phyloP scores from a whole-genome alignment of 352 stramenopile genomes.

The Globisporangium paddicum region DNA sequence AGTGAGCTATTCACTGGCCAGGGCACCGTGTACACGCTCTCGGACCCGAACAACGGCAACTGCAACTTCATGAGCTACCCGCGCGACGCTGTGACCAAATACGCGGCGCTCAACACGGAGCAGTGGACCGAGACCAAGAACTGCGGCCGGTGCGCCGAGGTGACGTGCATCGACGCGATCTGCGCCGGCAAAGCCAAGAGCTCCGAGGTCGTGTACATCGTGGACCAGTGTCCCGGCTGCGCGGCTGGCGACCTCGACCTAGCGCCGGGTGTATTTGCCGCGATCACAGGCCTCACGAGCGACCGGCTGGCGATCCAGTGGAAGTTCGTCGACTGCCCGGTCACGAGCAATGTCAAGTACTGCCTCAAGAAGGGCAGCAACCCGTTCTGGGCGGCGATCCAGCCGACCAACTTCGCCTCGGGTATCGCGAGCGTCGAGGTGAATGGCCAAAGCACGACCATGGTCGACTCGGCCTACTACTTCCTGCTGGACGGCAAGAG shows the following conservation, averaged over 20 bases:
- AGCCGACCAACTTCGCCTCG: conserved; percentile 50
- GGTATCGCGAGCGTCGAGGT: conserved; percentile 51
- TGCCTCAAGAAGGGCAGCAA: conserved; percentile 61
- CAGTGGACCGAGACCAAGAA: conserved; percentile 50
- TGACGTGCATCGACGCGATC: conserved; percentile 42
- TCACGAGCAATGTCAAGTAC: conserved; percentile 29
- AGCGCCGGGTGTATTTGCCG: conserved; percentile 34
- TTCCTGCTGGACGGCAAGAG: conserved; percentile 51
- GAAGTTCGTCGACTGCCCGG: conserved; percentile 40
- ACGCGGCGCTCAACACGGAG: conserved; percentile 57
- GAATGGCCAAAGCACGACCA: conserved; percentile 42
- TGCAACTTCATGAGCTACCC: conserved; percentile 71
- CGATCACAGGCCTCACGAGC: conserved; percentile 32
- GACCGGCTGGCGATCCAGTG: conserved; percentile 37
- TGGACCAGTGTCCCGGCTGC: conserved; percentile 63
- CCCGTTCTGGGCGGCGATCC: conserved; percentile 53
- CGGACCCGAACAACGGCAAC: conserved; percentile 32
- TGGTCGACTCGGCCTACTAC: conserved; percentile 68
- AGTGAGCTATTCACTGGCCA: conserved; percentile 33
- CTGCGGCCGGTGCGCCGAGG: conserved; percentile 42
- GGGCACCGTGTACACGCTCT: conserved; percentile 42
- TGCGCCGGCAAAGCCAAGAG: conserved; percentile 21
- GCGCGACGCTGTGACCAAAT: conserved; percentile 34
- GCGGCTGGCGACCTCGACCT: conserved; percentile 48
- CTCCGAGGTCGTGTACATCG: conserved; percentile 57